Conservation (phyloP, 2,329 filamentous ascomycete genomes). For the Zymoseptoria tritici region DNA sequence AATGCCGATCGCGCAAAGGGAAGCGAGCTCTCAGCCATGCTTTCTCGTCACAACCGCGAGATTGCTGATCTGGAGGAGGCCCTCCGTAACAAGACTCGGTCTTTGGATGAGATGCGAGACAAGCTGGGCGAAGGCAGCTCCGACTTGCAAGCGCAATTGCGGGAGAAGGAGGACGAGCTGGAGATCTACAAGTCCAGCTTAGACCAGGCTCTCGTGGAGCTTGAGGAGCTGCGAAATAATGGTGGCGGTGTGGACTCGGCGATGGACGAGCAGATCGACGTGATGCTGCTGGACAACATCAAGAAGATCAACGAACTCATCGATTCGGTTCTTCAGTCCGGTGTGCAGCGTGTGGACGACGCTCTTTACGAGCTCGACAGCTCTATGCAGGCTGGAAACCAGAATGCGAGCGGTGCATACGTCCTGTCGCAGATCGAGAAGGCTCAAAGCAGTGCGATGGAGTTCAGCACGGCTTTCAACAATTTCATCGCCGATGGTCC, state of each 20-base stretch:
- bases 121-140: conserved; percentile 73
- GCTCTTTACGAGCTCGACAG: conserved; percentile 96
- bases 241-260: conserved; percentile 63
- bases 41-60: conserved; percentile 93
- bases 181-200: conserved; percentile 97
- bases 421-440: conserved; percentile 97
- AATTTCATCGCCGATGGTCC: conserved; percentile 97
- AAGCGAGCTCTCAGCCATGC: conserved; percentile 87
- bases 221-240: conserved; percentile 70
- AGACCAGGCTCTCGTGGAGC: conserved; percentile 88
- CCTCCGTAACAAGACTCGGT: conserved; percentile 74
- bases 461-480: conserved; percentile 97
- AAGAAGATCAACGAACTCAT: conserved; percentile 96
- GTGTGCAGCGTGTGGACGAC: conserved; percentile 89
- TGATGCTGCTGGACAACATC: conserved; percentile 75
- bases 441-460: conserved; percentile 85
- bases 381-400: conserved; percentile 96
- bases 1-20: conserved; percentile 90
- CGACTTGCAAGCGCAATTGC: conserved; percentile 76
- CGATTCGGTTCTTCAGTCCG: conserved; percentile 88
- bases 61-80: conserved; percentile 95
- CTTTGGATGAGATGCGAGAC: conserved; percentile 73
- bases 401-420: conserved; percentile 90
- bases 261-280: conserved; percentile 84
- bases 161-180: conserved; percentile 94